Conservation (phyloP, 352 stramenopile species). For the Globisporangium megalacanthum region DNA sequence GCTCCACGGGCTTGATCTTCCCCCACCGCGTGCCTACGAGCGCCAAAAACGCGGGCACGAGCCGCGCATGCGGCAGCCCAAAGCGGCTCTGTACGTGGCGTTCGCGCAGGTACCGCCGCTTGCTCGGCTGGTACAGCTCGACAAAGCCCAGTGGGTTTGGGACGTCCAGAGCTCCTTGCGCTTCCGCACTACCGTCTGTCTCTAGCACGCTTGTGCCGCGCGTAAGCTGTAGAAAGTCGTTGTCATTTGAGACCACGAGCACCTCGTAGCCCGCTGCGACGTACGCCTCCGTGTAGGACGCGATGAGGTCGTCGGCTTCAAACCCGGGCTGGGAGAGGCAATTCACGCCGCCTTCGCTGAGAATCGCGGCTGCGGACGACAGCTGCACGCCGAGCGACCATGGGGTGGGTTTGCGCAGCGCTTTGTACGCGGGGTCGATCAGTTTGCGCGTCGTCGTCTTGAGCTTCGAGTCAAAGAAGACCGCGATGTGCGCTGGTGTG, state of each 20-base stretch:
- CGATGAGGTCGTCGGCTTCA: conserved; percentile 66
- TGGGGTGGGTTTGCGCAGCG: conserved; percentile 28
- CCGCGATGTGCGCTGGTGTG: conserved; percentile 38
- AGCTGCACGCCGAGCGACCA: conserved; percentile 37
- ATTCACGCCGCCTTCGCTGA: conserved; percentile 30
- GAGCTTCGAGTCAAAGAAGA: conserved; percentile 55
- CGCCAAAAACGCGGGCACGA: conserved; percentile 61
- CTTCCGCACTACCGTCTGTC: not conserved
- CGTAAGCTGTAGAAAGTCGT: conserved; percentile 65
- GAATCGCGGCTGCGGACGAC: conserved; percentile 23
- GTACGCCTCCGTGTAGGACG: conserved; percentile 46
- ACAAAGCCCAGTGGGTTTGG: conserved; percentile 16
- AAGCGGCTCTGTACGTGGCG: conserved; percentile 57
- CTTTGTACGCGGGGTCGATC: conserved; percentile 55
- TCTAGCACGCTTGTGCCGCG: conserved; percentile 13
- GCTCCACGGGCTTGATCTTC: conserved; percentile 49
- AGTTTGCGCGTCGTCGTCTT: conserved; percentile 35
- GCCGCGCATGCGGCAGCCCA: conserved; percentile 27
- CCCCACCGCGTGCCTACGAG: conserved; percentile 67
- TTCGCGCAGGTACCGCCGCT: conserved; percentile 60
- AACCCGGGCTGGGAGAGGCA: conserved; percentile 43
- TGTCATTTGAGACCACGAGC: conserved; percentile 65
- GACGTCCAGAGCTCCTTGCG: not conserved
- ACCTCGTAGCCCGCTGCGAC: conserved; percentile 40
- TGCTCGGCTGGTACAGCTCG: conserved; percentile 72